A percentile compares a stretch with the other conserved stretches of the same genome.
Evolutionary conservation across 176 grass and related monocot species (phyloP).

Genomic region (Cymbopogon citratus): DNA sequence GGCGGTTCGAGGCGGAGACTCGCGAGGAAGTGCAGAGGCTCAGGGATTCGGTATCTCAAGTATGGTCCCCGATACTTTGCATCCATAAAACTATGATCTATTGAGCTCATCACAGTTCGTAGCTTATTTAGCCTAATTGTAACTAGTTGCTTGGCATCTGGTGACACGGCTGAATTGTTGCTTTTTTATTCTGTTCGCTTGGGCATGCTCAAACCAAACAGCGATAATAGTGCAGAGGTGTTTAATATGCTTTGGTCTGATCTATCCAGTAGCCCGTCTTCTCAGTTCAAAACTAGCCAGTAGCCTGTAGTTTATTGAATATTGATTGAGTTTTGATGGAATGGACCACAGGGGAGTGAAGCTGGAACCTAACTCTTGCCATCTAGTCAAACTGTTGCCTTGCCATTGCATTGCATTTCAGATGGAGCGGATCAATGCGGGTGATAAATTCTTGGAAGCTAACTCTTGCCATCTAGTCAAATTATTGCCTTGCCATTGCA

Average conservation of each 20-base stretch:
- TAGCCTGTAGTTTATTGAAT: constrained; percentile 21
- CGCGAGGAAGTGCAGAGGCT: constrained; percentile 51
- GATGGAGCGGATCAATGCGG: background rate
- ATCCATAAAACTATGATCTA: constrained; percentile 19
- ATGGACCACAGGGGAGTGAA: constrained; percentile 24
- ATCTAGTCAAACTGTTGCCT: constrained; percentile 12
- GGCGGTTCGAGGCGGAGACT: constrained; percentile 44
- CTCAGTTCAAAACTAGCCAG: background rate
- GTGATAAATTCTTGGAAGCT: constrained; percentile 9
- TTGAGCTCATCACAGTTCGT: constrained; percentile 16
- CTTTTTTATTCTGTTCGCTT: background rate
- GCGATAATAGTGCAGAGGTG: background rate
- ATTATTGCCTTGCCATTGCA: constrained; percentile 10
- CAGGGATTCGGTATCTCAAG: constrained; percentile 55
- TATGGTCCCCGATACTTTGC: constrained; percentile 36
- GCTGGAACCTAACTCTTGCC: constrained; percentile 10
- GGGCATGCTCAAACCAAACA: constrained; percentile 8
- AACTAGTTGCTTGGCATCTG: constrained; percentile 12
- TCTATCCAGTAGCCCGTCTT: constrained; percentile 4
- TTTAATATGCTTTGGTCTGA: constrained; percentile 20
- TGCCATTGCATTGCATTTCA: constrained; percentile 19
- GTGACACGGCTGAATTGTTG: constrained; percentile 16
- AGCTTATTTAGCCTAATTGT: constrained; percentile 9
- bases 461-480: constrained; percentile 16
- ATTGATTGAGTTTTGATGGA: constrained; percentile 5